phyloP scores from a whole-genome alignment of 306 rosid species.

The Acacia confusa region DNA sequence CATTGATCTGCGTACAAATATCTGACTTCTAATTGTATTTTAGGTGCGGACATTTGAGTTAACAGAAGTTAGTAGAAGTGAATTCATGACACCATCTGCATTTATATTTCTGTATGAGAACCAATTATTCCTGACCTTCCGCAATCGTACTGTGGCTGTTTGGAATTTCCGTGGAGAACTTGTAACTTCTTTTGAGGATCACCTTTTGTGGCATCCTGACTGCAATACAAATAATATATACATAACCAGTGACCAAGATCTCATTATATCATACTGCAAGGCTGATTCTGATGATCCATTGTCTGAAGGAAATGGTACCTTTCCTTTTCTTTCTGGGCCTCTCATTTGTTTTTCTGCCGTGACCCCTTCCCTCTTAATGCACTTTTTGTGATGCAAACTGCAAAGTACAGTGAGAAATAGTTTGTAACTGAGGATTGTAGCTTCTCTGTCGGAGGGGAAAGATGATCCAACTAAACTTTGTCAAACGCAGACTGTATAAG shows the following conservation, averaged over 20 bases:
- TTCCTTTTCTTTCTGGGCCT: not conserved
- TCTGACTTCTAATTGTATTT: slow-evolving; percentile 37
- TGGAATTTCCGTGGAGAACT: slow-evolving; percentile 99
- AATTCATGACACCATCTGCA: slow-evolving; percentile 98
- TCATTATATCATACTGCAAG: slow-evolving; percentile 98
- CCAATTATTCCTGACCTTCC: slow-evolving; percentile 88
- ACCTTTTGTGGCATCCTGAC: slow-evolving; percentile 99
- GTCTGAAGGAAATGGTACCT: slow-evolving; percentile 89
- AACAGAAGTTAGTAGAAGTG: slow-evolving; percentile 86
- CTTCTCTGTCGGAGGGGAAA: slow-evolving; percentile 12
- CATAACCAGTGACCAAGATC: slow-evolving; percentile 98
- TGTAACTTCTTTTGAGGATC: slow-evolving; percentile 98
- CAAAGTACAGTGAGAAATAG: not conserved
- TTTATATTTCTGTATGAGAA: slow-evolving; percentile 95
- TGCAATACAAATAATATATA: slow-evolving; percentile 97
- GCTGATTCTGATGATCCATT: slow-evolving; percentile 96
- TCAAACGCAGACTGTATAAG: slow-evolving; percentile 2
- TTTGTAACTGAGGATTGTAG: not conserved
- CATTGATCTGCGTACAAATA: slow-evolving; percentile 16
- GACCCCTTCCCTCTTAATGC: slow-evolving; percentile 1
- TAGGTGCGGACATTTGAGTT: slow-evolving; percentile 92
- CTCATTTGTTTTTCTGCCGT: not conserved
- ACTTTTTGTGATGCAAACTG: slow-evolving; percentile 16
- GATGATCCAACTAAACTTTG: not conserved
- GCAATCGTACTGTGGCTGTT: slow-evolving; percentile 95